These are phyloP conservation scores for Xylaria polymorpha DNA, from an alignment of 2,329 filamentous ascomycete genomes.

Conservation along the genomic window DNA sequence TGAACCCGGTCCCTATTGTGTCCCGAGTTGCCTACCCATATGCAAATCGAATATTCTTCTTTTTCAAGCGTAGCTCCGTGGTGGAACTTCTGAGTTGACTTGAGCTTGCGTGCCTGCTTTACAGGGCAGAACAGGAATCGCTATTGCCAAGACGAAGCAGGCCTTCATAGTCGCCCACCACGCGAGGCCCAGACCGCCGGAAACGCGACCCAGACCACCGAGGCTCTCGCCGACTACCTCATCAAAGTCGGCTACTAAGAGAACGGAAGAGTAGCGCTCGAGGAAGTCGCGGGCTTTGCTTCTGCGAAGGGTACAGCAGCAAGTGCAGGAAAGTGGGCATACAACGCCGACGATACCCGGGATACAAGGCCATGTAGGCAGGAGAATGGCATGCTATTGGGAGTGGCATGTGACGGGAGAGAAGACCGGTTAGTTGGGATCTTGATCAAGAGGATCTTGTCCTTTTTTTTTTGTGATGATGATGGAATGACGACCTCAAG, in stretches of 20 bases:
- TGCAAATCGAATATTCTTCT: neutral
- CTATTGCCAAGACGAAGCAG: constrained; percentile 87
- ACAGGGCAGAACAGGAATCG: constrained; percentile 80
- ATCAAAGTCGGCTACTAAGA: constrained; percentile 77
- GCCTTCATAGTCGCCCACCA: constrained; percentile 92
- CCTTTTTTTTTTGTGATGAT: constrained; percentile 30
- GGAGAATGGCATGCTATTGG: constrained; percentile 35
- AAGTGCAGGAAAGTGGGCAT: constrained; percentile 18
- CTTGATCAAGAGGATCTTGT: constrained; percentile 32
- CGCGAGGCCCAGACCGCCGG: constrained; percentile 77
- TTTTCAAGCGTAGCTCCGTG: neutral
- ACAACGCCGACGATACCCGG: constrained; percentile 35
- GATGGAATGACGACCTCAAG: constrained; percentile 31
- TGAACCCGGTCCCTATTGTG: neutral
- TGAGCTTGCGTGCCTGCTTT: constrained; percentile 20
- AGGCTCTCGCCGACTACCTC: constrained; percentile 88
- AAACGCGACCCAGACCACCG: constrained; percentile 81
- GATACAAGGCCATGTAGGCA: constrained; percentile 38
- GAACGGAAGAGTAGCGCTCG: constrained; percentile 8
- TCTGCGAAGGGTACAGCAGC: constrained; percentile 26
- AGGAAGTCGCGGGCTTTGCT: constrained; percentile 15
- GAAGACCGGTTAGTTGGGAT: constrained; percentile 34
- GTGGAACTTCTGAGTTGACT: constrained; percentile 25
- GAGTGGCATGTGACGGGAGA: constrained; percentile 35
- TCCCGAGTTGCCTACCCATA: neutral